Evolutionary conservation across 192 early-diverging fungal genomes (phyloP), one percentile per base, ranked within the genome.

Genomic region (Coemansia sp.): DNA sequence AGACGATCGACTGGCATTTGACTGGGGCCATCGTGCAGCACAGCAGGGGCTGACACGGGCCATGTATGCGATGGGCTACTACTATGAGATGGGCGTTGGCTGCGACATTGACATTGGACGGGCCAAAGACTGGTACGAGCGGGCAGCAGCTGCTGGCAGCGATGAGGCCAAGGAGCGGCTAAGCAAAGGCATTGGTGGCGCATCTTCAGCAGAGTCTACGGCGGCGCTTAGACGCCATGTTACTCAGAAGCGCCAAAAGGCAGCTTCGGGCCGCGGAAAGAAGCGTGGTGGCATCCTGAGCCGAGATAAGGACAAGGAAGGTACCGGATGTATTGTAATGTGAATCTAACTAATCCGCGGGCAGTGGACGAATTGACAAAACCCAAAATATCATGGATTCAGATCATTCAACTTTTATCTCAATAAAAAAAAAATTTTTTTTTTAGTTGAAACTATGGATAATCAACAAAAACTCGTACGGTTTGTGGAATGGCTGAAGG

Each of bases 1-100:
- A 43, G 82, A 88, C 59, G 88, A 92, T 55, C 64, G 73, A 2
- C 78, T 90, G 49, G 91, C 93, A 2, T 87, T 88, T 59, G 82
- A 88, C 53, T 93, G 93, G 85, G 90, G 88, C 48, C 76, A 76
- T 34, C 80, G 81, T n/a, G 89, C 93, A 4, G 93, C 94, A 39
- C 83, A 86, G 36, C 82, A 85, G 62, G 86, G 86, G 6, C 62
- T 89, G 17, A 82, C 87, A 11, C 82, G 86, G 47, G 94, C 94
- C 5, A 85, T 94, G 81, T 93, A 85, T 58, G 90, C 89, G 6
- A 81, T 97, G 81, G 94, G 94, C 38, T 95, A 93, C 70, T 93
- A 90, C 76, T 80, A 85, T 60, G 90, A 93, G 58, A 80, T 82
- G 52, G 92, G 92, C 34, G 82, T 93, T 57, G 84, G 87, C 30